Evolutionary conservation across 2,329 filamentous ascomycete genomes (phyloP), one percentile per base, ranked within the genome.

Genomic region (Colletotrichum higginsianum): DNA sequence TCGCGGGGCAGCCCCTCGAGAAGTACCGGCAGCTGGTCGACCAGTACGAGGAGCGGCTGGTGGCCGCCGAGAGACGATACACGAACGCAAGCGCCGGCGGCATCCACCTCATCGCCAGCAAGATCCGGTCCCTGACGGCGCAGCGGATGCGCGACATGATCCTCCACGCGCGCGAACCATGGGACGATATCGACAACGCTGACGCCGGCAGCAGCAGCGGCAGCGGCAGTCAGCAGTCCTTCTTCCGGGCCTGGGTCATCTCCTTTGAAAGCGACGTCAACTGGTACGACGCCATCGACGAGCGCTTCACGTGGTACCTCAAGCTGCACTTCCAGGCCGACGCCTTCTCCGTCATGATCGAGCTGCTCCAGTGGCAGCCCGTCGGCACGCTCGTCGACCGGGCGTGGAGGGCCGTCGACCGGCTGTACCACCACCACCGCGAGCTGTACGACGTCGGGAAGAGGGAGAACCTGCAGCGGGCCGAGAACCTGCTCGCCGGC

Each of bases 291-390:
- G 76, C 81, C 1, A 80, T 85, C 66, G 78, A 80, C 18, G 79
- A 83, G 0, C 85, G 85, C 3, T 90, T 89, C 76, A 75, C 86
- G 11, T 91, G 89, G 89, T 89, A 86, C 74, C 80, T 85, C 75
- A 84, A 84, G 65, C 79, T 82, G 16, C 85, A 89, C 74, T 89
- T 90, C 76, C 87, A 89, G 74, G 78, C 86, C 52, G 88, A 89
- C 63, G 80, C 89, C 21, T 87, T 90, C 71, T 81, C 86, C 42
- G 89, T 88, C 76, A 82, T 89, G 77, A 85, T 86, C 0, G 86
- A 86, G 7, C 86, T 89, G 75, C 82, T 91, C 15, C 85, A 83
- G 72, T 82, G 84, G 44, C 85, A 86, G 44, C 63, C 66, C 1
- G 80, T 81, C 2, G 88, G 88, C 5, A 78, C 77, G 6, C 79